Conservation (phyloP, 345 rosid genomes). For the Acer negundo region DNA sequence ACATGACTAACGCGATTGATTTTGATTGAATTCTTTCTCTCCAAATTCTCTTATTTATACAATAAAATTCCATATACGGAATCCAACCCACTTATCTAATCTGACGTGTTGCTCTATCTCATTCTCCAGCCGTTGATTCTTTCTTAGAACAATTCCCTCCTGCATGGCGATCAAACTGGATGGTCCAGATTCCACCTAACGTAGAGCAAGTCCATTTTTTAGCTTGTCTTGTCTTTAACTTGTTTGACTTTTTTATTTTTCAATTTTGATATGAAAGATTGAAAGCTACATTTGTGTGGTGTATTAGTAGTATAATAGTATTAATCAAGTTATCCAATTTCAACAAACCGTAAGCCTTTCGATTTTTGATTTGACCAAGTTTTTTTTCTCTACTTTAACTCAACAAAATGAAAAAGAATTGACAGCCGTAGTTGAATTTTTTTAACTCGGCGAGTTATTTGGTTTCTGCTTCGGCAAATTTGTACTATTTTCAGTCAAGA, state of each 20-base stretch:
- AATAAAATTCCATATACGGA: conserved; percentile 19
- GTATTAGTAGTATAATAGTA: neutral
- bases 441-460: neutral
- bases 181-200: conserved; percentile 18
- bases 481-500: neutral
- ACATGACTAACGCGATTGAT: conserved; percentile 27
- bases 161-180: neutral
- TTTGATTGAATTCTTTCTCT: conserved; percentile 12
- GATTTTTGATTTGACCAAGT: conserved; percentile 14
- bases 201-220: neutral
- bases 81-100: neutral
- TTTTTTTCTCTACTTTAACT: neutral
- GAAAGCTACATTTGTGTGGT: neutral
- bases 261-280: neutral
- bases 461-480: neutral
- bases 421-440: neutral
- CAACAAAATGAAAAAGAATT: neutral
- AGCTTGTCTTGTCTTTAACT: conserved; percentile 9
- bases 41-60: neutral
- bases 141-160: neutral
- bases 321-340: neutral
- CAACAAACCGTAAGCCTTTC: neutral
- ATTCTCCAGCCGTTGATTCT: conserved; percentile 25
- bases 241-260: conserved; percentile 25
- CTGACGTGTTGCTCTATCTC: conserved; percentile 21